Base-by-base conservation (phyloP, 2,329 filamentous ascomycete genomes). In the Alternaria sp. region DNA sequence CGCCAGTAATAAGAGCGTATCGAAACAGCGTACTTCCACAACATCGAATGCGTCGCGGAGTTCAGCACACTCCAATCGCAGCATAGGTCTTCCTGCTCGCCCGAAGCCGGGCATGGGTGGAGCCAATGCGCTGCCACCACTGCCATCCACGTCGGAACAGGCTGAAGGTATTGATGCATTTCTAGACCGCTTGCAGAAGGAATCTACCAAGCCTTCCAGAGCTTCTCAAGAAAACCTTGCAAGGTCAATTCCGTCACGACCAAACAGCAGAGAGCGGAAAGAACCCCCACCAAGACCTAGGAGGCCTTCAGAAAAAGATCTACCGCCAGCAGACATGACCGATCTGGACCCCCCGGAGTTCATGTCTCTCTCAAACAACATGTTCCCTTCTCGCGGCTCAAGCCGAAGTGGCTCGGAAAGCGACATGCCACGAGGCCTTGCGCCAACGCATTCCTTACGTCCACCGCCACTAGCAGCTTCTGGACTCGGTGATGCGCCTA, bases 151-250 rank as follows among this genome's bases (percentile, higher is more conserved):
- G 14, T 63, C 70, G 37, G 67, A 73, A 20, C 66, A 72, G 44
- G 57, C 66, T 3, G 77, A 80, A 62, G 77, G 78, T 11, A 80
- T 82, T 21, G 79, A 81, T 60, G 74, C 72, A 14, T 81, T 81
- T 56, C 64, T 81, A 14, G 69, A 75, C 37, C 74, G 76, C 14
- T 63, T 81, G 33, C 76, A 81, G 58, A 75, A 75, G 18, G 77
- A 80, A 51, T 74, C 73, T 5, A 70, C 66, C 43, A 57, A 59
- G 12, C 61, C 71, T 21, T 58, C 69, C n/a, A 66, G 67, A 2
- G 18, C 68, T 12, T 59, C 55, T 21, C 66, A 64, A 53, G 68
- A 72, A 15, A 69, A 62, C 33, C 65, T 66, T 12, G 66, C 70
- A 53, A 41, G 30, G 21, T 65, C 69, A 33, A 70, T 68, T 43